These are phyloP conservation scores for Arachis stenosperma DNA, from an alignment of 306 rosid genomes.

Conservation along the genomic window DNA sequence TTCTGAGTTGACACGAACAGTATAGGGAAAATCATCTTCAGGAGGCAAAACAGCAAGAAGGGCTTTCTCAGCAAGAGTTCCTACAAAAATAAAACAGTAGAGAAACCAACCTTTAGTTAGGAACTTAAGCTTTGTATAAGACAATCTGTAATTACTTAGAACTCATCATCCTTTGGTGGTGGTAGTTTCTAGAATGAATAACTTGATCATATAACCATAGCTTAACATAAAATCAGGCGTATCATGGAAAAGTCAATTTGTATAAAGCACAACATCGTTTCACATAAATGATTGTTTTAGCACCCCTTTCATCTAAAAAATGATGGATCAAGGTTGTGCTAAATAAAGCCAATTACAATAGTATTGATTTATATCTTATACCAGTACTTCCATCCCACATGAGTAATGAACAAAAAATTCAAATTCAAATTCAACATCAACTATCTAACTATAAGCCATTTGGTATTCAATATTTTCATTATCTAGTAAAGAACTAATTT, in stretches of 20 bases:
- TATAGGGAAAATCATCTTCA: constrained; percentile 81
- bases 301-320: not conserved
- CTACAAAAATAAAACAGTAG: constrained; percentile 51
- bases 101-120: constrained; percentile 9
- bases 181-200: not conserved
- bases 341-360: constrained; percentile 12
- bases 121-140: constrained; percentile 7
- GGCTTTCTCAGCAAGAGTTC: constrained; percentile 98
- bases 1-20: constrained; percentile 88
- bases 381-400: constrained; percentile 1
- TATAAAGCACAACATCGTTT: constrained; percentile 14
- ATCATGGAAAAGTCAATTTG: constrained; percentile 16
- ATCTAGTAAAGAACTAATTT: not conserved
- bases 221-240: not conserved
- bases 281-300: constrained; percentile 1
- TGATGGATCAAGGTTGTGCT: not conserved
- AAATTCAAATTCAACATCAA: constrained; percentile 3
- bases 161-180: not conserved
- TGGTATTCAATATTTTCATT: not conserved
- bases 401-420: not conserved
- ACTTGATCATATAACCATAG: not conserved
- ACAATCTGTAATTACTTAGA: constrained; percentile 15
- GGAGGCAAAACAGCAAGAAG: constrained; percentile 94
- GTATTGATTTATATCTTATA: not conserved
- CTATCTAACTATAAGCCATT: not conserved